Evolutionary conservation across 1,284 basidiomycete genomes (phyloP), one percentile per base, ranked within the genome.

Genomic region (Apiotrichum akiyoshidainum): DNA sequence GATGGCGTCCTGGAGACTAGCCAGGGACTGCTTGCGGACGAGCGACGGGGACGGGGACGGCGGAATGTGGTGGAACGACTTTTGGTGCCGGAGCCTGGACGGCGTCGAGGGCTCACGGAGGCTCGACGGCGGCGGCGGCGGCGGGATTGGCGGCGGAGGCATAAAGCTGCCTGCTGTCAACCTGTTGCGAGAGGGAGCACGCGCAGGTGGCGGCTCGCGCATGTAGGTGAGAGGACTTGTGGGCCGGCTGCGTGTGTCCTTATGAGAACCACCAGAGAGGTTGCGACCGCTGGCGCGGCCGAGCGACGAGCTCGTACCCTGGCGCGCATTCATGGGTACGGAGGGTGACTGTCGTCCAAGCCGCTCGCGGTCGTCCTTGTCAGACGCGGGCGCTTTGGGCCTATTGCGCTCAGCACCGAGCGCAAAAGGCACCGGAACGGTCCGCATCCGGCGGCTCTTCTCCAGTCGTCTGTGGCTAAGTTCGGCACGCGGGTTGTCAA

Each of bases 401-500:
- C 52, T 55, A 53, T 54, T 55, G 55, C 58, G 61, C 22, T 58
- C 53, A 34, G 55, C 48, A 33, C 59, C 59, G 33, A 61, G 56
- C 34, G 52, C 44, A 44, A 63, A 62, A 9, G 64, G 64, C n/a
- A 62, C 54, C 6, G 64, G 64, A 16, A 65, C 45, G 8, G 64
- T 65, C 50, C 64, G 64, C 26, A 55, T 58, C 5, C 57, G 54
- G 11, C 59, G 50, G 46, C 54, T 56, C 63, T 66, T 61, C 52
- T 61, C 60, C 35, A 77, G 55, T 19, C 74, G 61, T 37, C 69
- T 65, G 8, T 65, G 62, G n/a, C 63, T 71, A 13, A 78, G 60
- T 48, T 77, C 75, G 6, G 66, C 60, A 14, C 68, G 60, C 2
- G 71, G 73, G 54, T 74, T 68, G 42, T 74, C 71, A 14, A 78